Evolutionary conservation across 371 early-diverging fungal species (phyloP).

Genomic region (Rhizopus delemar): DNA sequence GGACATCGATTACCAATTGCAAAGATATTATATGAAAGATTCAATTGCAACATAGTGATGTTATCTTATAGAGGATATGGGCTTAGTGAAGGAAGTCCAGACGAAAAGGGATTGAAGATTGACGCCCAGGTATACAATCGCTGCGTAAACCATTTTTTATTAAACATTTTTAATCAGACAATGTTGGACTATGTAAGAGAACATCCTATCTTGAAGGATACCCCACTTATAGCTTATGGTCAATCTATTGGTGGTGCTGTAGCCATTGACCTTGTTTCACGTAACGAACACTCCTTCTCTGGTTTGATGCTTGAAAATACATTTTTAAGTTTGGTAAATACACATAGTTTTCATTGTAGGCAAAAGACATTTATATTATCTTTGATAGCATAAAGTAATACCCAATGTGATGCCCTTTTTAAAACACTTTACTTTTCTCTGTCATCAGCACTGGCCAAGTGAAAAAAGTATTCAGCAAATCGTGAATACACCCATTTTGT

Average conservation of each 20-base stretch:
- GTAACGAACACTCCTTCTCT: constrained; percentile 74
- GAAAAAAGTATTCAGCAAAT: constrained; percentile 73
- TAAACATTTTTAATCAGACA: constrained; percentile 49
- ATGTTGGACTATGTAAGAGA: constrained; percentile 78
- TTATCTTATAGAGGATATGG: constrained; percentile 97
- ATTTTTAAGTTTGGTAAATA: constrained; percentile 79
- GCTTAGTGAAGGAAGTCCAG: constrained; percentile 80
- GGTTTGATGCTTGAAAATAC: constrained; percentile 95
- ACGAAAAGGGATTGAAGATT: constrained; percentile 82
- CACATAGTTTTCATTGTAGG: neutral
- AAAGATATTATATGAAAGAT: constrained; percentile 59
- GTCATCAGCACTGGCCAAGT: constrained; percentile 90
- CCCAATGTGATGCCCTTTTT: constrained; percentile 83
- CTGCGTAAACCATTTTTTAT: neutral
- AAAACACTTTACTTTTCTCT: constrained; percentile 71
- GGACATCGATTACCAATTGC: constrained; percentile 93
- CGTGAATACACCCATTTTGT: constrained; percentile 75
- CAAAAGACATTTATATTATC: neutral
- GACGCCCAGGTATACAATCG: constrained; percentile 74
- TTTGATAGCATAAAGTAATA: constrained; percentile 76
- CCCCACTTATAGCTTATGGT: constrained; percentile 86
- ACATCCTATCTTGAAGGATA: constrained; percentile 71
- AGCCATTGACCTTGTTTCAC: constrained; percentile 82
- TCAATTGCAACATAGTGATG: constrained; percentile 87
- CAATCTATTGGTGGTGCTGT: constrained; percentile 98